These are phyloP conservation scores for Penicillium olsonii DNA, from an alignment of 2,329 filamentous ascomycete species.

Conservation along the genomic window DNA sequence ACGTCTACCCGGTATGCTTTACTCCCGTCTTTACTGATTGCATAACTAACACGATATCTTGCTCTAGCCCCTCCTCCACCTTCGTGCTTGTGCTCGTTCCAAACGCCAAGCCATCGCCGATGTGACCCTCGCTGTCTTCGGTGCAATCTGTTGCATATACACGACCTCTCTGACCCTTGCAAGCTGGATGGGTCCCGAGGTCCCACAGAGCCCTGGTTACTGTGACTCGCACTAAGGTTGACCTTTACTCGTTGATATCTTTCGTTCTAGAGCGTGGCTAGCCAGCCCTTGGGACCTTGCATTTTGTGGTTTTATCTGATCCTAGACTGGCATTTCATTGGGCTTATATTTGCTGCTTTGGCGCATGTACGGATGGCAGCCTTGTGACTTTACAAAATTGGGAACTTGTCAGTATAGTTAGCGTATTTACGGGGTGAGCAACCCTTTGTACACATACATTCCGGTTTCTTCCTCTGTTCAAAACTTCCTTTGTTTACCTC, in stretches of 20 bases:
- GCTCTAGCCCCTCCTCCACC: slow-evolving; percentile 81
- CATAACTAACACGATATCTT: not conserved
- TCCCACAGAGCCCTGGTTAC: slow-evolving; percentile 60
- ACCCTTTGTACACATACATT: slow-evolving; percentile 19
- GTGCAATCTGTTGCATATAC: slow-evolving; percentile 84
- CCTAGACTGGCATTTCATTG: slow-evolving; percentile 19
- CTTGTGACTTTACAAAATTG: slow-evolving; percentile 9
- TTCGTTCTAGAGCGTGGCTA: slow-evolving; percentile 5
- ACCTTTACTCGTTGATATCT: not conserved
- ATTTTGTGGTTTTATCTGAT: slow-evolving; percentile 8
- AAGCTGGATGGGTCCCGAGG: slow-evolving; percentile 72
- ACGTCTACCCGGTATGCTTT: slow-evolving; percentile 88
- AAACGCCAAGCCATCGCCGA: slow-evolving; percentile 70
- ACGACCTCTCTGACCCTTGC: slow-evolving; percentile 83
- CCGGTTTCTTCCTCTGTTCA: not conserved
- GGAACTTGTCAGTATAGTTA: slow-evolving; percentile 11
- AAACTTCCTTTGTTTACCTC: too few species aligned
- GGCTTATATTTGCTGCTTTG: slow-evolving; percentile 5
- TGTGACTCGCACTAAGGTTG: slow-evolving; percentile 52
- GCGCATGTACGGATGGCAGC: slow-evolving; percentile 10
- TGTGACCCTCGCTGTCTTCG: slow-evolving; percentile 75
- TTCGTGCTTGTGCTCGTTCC: slow-evolving; percentile 73
- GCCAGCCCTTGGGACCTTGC: not conserved
- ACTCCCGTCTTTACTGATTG: not conserved
- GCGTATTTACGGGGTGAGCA: slow-evolving; percentile 1